A percentile compares a stretch with the other conserved stretches of the same genome.
phyloP scores from a whole-genome alignment of 495 filamentous ascomycete genomes.

The Penicillium taxi region DNA sequence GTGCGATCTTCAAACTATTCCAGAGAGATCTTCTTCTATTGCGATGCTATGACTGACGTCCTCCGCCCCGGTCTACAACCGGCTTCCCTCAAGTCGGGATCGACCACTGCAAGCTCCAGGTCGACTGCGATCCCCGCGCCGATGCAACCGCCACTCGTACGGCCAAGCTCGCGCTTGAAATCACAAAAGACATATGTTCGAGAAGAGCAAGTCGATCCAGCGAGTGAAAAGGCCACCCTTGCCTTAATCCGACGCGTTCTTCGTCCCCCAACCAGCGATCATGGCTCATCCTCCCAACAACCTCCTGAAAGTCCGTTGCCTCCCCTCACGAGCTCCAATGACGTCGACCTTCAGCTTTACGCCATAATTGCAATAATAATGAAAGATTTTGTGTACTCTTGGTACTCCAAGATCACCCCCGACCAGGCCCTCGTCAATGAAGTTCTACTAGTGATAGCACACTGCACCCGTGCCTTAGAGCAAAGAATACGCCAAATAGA shows the following conservation, averaged over 20 bases:
- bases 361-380: constrained; percentile 82
- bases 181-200: constrained; percentile 17
- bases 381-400: constrained; percentile 79
- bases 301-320: constrained; percentile 75
- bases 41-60: constrained; percentile 39
- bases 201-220: constrained; percentile 29
- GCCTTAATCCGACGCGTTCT: constrained; percentile 58
- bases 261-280: constrained; percentile 44
- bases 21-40: constrained; percentile 4
- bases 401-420: constrained; percentile 87
- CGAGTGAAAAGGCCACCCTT: constrained; percentile 48
- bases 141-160: constrained; percentile 22
- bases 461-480: constrained; percentile 80
- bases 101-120: constrained; percentile 42
- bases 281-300: constrained; percentile 37
- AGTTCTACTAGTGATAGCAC: constrained; percentile 79
- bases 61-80: constrained; percentile 36
- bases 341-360: constrained; percentile 86
- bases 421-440: constrained; percentile 83
- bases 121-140: constrained; percentile 27
- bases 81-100: constrained; percentile 42
- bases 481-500: constrained; percentile 75
- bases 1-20: constrained; percentile 1
- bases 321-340: constrained; percentile 85
- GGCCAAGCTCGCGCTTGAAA: constrained; percentile 28